phyloP scores from a whole-genome alignment of 257 asterid species.

The Capsicum baccatum region DNA sequence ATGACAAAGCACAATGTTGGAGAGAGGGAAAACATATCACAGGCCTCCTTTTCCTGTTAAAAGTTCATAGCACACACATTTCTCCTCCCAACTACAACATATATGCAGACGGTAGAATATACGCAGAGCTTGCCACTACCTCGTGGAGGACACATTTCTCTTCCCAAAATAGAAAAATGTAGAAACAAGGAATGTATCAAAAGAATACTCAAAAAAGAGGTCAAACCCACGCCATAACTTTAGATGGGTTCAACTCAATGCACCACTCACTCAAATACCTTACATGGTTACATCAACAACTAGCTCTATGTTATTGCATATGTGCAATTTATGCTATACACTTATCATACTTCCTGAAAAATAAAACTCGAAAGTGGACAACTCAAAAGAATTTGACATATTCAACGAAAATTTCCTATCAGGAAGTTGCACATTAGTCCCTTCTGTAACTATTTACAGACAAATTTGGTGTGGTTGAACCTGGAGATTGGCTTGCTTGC shows the following conservation, averaged over 20 bases:
- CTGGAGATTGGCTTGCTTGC: neutral
- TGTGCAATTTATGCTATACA: conserved; percentile 13
- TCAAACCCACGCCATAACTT: neutral
- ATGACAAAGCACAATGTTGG: neutral
- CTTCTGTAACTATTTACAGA: conserved; percentile 6
- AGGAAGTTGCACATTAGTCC: conserved; percentile 6
- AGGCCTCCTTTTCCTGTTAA: neutral
- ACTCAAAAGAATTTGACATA: conserved; percentile 8
- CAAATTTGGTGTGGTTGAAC: neutral
- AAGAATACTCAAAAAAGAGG: neutral
- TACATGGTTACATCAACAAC: neutral
- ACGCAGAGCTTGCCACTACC: too few species aligned
- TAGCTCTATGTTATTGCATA: conserved; percentile 22
- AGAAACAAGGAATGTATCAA: neutral
- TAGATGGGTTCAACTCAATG: conserved; percentile 3
- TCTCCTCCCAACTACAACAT: neutral
- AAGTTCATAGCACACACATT: neutral
- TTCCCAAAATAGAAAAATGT: neutral
- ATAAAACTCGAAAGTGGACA: neutral
- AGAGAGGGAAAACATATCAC: neutral
- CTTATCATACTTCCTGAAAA: neutral
- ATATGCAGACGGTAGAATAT: too few species aligned
- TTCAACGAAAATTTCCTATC: neutral
- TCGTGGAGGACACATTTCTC: neutral
- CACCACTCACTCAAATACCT: neutral